These are phyloP conservation scores for Xylariaceae sp. DNA, from an alignment of 2,329 filamentous ascomycete genomes.

Conservation along the genomic window DNA sequence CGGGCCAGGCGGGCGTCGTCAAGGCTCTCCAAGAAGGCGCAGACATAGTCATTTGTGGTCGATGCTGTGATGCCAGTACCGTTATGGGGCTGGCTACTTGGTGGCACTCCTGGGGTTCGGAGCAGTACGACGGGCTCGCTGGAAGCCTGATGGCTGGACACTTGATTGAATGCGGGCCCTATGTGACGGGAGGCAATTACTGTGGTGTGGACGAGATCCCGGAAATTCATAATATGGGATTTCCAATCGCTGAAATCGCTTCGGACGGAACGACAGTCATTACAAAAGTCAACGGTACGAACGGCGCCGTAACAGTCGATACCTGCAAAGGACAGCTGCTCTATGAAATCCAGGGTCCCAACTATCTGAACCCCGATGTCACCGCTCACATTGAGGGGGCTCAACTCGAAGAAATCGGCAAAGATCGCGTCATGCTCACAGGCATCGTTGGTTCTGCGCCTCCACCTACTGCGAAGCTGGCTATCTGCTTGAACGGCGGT, in stretches of 20 bases:
- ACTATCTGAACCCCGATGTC: slow-evolving; percentile 37
- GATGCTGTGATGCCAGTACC: slow-evolving; percentile 38
- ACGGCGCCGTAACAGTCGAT: slow-evolving; percentile 31
- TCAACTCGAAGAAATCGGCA: slow-evolving; percentile 37
- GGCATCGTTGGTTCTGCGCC: slow-evolving; percentile 34
- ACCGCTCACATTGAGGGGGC: slow-evolving; percentile 31
- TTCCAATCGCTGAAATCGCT: slow-evolving; percentile 45
- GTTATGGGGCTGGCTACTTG: slow-evolving; percentile 22
- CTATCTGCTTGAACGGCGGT: not conserved
- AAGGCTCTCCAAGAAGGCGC: slow-evolving; percentile 31
- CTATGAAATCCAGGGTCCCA: slow-evolving; percentile 36
- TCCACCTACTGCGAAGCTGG: slow-evolving; percentile 38
- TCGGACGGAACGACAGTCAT: slow-evolving; percentile 41
- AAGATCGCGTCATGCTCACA: slow-evolving; percentile 23
- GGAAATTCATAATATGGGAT: slow-evolving; percentile 41
- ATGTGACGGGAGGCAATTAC: slow-evolving; percentile 47
- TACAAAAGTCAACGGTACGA: slow-evolving; percentile 41
- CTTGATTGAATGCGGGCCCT: slow-evolving; percentile 43
- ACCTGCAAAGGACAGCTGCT: slow-evolving; percentile 36
- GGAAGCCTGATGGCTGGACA: slow-evolving; percentile 30
- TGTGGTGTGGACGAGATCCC: slow-evolving; percentile 35
- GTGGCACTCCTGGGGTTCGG: not conserved
- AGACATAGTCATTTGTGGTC: slow-evolving; percentile 36
- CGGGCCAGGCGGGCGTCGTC: slow-evolving; percentile 32
- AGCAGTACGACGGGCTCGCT: slow-evolving; percentile 7